phyloP scores from a whole-genome alignment of 2,329 filamentous ascomycete species.

The Aspergillus hiratsukae region DNA sequence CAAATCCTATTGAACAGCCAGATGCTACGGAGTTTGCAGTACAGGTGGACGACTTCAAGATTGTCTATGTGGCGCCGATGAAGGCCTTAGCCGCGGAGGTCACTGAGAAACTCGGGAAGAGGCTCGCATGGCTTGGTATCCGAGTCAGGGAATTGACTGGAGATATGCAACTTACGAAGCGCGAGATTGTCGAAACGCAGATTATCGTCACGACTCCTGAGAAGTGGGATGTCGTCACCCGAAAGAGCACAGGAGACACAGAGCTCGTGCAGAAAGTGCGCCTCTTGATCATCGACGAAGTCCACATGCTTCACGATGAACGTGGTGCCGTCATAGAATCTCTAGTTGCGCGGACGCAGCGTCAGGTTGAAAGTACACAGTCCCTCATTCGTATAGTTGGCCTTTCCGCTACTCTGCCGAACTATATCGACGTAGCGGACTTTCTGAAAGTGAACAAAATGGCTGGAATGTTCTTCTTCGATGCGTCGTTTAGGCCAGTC shows the following conservation, averaged over 20 bases:
- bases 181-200: constrained; percentile 91
- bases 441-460: constrained; percentile 94
- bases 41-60: constrained; percentile 87
- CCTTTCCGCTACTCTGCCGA: constrained; percentile 90
- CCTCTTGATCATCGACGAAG: constrained; percentile 94
- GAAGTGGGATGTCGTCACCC: constrained; percentile 98
- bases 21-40: constrained; percentile 74
- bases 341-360: constrained; percentile 86
- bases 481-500: constrained; percentile 90
- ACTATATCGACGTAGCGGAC: constrained; percentile 94
- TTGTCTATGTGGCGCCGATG: constrained; percentile 98
- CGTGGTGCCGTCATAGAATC: constrained; percentile 94
- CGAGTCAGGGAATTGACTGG: constrained; percentile 91
- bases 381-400: constrained; percentile 95
- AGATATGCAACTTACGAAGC: constrained; percentile 97
- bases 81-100: constrained; percentile 96
- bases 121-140: constrained; percentile 88
- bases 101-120: constrained; percentile 87
- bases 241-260: constrained; percentile 95
- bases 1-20: constrained; percentile 71
- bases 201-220: constrained; percentile 98
- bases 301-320: constrained; percentile 99
- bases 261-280: constrained; percentile 97
- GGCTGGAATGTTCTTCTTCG: constrained; percentile 94
- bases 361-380: constrained; percentile 97